Evolutionary conservation across 306 rosid genomes (phyloP).

Genomic region (Lathyrus tuberosus): DNA sequence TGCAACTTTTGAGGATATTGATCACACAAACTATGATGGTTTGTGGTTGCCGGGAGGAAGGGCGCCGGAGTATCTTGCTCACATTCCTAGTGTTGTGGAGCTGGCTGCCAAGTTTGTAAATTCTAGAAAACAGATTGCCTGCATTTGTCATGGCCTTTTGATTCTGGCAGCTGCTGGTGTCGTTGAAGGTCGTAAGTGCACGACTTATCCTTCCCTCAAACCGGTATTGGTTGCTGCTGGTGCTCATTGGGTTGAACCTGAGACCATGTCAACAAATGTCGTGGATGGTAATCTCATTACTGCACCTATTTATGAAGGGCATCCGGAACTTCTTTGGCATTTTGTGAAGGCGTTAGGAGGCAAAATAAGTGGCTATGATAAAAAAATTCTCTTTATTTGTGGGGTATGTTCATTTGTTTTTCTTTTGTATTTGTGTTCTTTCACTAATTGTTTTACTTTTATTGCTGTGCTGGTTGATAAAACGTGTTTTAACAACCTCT

Average conservation of each 20-base stretch:
- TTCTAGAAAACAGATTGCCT: conserved; percentile 65
- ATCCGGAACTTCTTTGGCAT: conserved; percentile 58
- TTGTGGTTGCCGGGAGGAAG: conserved; percentile 85
- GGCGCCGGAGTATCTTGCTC: conserved; percentile 90
- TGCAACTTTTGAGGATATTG: conserved; percentile 78
- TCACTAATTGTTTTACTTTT: conserved; percentile 10
- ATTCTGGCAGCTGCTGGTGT: conserved; percentile 85
- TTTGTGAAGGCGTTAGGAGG: conserved; percentile 86
- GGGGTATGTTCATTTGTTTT: conserved; percentile 62
- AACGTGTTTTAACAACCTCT: conserved; percentile 8
- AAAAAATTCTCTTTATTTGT: conserved; percentile 76
- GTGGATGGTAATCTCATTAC: conserved; percentile 79
- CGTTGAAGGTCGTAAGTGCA: conserved; percentile 69
- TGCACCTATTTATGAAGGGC: conserved; percentile 57
- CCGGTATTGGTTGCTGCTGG: conserved; percentile 76
- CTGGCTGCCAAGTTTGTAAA: conserved; percentile 56
- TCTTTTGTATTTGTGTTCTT: background rate
- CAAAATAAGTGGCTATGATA: conserved; percentile 60
- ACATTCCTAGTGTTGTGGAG: conserved; percentile 51
- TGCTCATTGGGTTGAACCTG: conserved; percentile 89
- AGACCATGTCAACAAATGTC: conserved; percentile 51
- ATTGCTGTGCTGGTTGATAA: conserved; percentile 11
- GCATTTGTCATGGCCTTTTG: conserved; percentile 82
- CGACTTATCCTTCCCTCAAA: conserved; percentile 55
- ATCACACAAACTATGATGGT: conserved; percentile 68